Evolutionary conservation across 306 rosid genomes (phyloP).

Genomic region (Citrullus colocynthis): DNA sequence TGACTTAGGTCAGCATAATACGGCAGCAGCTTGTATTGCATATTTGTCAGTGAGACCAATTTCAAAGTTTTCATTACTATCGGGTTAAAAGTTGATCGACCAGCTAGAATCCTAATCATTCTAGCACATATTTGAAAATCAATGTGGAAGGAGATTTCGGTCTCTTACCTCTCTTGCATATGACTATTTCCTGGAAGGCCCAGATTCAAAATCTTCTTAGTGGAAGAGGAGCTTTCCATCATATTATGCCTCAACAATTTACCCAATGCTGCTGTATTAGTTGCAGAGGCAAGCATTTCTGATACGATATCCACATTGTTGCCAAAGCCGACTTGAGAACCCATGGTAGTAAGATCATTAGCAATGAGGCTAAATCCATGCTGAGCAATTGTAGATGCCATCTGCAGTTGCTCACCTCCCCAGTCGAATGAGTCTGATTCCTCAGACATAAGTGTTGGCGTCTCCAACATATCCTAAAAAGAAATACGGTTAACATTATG

Average conservation of each 20-base stretch:
- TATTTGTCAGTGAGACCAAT: no score
- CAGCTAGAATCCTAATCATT: background rate
- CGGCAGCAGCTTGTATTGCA: no score
- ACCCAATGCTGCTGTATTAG: slow-evolving; percentile 40
- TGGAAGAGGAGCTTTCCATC: slow-evolving; percentile 8
- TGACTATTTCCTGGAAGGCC: slow-evolving; percentile 15
- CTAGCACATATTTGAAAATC: background rate
- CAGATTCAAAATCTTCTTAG: slow-evolving; percentile 20
- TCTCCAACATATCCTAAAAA: slow-evolving; percentile 52
- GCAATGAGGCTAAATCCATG: slow-evolving; percentile 77
- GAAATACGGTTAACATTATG: slow-evolving; percentile 13
- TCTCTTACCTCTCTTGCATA: slow-evolving; percentile 31
- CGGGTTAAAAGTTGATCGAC: no score
- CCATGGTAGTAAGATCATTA: slow-evolving; percentile 35
- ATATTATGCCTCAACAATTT: slow-evolving; percentile 36
- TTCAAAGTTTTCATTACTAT: no score
- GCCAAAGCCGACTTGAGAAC: slow-evolving; percentile 29
- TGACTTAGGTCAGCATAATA: background rate
- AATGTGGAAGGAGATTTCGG: slow-evolving; percentile 4
- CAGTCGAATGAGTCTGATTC: slow-evolving; percentile 31
- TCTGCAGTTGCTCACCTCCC: slow-evolving; percentile 41
- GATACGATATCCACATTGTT: slow-evolving; percentile 33
- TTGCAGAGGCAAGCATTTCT: slow-evolving; percentile 50
- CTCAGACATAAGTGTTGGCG: slow-evolving; percentile 25
- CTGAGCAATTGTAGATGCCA: slow-evolving; percentile 51